A percentile compares a stretch with the other conserved stretches of the same genome.
These are phyloP conservation scores for Fusarium falciforme DNA, from an alignment of 2,329 filamentous ascomycete species.

Conservation along the genomic window DNA sequence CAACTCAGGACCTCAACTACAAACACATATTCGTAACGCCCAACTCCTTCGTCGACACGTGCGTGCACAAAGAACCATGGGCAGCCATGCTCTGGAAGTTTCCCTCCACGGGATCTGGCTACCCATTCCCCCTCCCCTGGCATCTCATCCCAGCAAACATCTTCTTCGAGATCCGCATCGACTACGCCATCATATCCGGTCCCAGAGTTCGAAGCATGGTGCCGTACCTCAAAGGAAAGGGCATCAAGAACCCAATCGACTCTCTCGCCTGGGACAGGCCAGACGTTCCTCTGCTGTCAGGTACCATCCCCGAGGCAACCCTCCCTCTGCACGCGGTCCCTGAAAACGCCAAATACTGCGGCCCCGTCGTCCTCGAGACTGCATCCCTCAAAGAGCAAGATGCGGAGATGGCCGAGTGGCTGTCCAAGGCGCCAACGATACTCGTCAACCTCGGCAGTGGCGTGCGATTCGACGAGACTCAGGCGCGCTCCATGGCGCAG, in stretches of 20 bases:
- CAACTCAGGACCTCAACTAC: conserved; percentile 33
- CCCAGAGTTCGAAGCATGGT: conserved; percentile 26
- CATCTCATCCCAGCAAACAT: conserved; percentile 55
- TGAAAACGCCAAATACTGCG: conserved; percentile 42
- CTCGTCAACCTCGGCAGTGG: conserved; percentile 62
- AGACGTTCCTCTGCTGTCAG: conserved; percentile 41
- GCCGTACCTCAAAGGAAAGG: conserved; percentile 49
- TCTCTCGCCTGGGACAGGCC: conserved; percentile 36
- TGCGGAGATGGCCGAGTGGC: conserved; percentile 56
- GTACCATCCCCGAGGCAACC: conserved; percentile 39
- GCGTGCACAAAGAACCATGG: conserved; percentile 53
- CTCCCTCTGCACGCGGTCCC: conserved; percentile 54
- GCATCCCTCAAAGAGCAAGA: conserved; percentile 53
- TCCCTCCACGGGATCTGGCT: conserved; percentile 54
- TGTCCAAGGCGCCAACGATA: conserved; percentile 54
- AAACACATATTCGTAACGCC: conserved; percentile 55
- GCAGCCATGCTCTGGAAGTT: conserved; percentile 53
- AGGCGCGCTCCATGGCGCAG: conserved; percentile 42
- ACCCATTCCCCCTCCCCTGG: conserved; percentile 58
- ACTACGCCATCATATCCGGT: conserved; percentile 26
- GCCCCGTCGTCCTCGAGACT: conserved; percentile 57
- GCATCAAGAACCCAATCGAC: conserved; percentile 38
- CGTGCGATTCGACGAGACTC: conserved; percentile 39
- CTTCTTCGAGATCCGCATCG: conserved; percentile 32
- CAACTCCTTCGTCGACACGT: conserved; percentile 55